phyloP scores from a whole-genome alignment of 306 rosid genomes.

The Citrullus colocynthis region DNA sequence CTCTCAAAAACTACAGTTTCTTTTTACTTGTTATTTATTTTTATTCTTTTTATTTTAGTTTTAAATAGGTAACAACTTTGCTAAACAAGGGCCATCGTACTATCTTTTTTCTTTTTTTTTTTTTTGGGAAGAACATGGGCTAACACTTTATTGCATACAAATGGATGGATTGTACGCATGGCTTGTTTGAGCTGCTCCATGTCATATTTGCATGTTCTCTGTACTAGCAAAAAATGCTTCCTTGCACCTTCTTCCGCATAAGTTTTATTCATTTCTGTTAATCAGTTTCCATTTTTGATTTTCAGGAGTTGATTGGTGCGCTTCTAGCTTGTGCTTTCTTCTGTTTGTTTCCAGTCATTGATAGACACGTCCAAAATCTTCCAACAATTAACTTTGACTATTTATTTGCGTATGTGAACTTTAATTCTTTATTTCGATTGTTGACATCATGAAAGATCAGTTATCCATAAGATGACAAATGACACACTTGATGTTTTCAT shows the following conservation, averaged over 20 bases:
- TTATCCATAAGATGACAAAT: not conserved
- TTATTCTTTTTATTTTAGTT: too few relatives aligned
- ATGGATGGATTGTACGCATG: not conserved
- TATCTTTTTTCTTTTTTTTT: too few relatives aligned
- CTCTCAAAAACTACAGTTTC: not conserved
- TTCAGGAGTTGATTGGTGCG: slow-evolving; percentile 78
- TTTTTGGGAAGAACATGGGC: not conserved
- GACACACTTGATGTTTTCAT: not conserved
- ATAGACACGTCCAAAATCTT: slow-evolving; percentile 43
- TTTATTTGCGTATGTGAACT: slow-evolving; percentile 63
- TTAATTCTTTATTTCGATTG: slow-evolving; percentile 2
- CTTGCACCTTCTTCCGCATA: not conserved
- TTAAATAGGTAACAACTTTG: not conserved
- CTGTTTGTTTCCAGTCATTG: slow-evolving; percentile 54
- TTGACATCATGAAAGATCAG: not conserved
- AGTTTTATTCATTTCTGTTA: not conserved
- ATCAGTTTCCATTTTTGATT: slow-evolving; percentile 10
- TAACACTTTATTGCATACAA: not conserved
- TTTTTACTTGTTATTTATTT: too few relatives aligned
- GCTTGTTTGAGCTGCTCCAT: not conserved
- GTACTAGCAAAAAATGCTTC: not conserved
- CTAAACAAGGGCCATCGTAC: not conserved
- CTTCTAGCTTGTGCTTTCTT: slow-evolving; percentile 82
- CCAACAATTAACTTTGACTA: slow-evolving; percentile 59
- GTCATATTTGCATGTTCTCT: not conserved